These are phyloP conservation scores for Amoebophrya sp. DNA, from an alignment of 169 alveolate genomes.

Conservation along the genomic window DNA sequence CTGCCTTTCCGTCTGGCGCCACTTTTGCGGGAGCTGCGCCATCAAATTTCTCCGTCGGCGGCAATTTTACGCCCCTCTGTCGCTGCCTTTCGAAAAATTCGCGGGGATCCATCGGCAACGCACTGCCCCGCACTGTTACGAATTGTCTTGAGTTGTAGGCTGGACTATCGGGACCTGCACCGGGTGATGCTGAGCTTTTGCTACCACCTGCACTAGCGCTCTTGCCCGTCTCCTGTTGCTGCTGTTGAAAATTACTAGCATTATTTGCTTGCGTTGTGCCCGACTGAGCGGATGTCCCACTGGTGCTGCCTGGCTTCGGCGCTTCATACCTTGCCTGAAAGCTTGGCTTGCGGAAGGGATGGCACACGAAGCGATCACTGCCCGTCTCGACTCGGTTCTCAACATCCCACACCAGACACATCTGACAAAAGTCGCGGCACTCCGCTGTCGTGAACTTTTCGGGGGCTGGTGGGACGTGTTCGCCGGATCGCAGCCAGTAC, in stretches of 20 bases:
- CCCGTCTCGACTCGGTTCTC: background rate
- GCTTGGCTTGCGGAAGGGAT: background rate
- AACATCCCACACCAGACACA: background rate
- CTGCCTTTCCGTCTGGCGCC: too few species aligned
- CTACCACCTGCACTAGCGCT: background rate
- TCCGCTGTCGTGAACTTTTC: background rate
- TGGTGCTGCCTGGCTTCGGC: too few species aligned
- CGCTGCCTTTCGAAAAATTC: background rate
- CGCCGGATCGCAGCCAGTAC: background rate
- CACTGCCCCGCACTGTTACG: background rate
- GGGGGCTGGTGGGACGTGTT: background rate
- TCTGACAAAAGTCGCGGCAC: background rate
- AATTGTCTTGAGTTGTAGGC: background rate
- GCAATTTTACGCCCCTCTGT: too few species aligned
- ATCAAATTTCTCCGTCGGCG: too few species aligned
- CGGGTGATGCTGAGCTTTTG: background rate
- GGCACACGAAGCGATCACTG: background rate
- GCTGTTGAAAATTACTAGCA: background rate
- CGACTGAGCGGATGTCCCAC: too few species aligned
- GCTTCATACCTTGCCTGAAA: background rate
- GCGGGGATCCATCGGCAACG: background rate
- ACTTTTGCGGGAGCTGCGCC: too few species aligned
- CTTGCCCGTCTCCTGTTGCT: too few species aligned
- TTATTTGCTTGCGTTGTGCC: too few species aligned
- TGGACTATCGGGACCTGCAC: background rate